These are phyloP conservation scores for Castanea mollissima DNA, from an alignment of 306 rosid genomes.

Conservation along the genomic window DNA sequence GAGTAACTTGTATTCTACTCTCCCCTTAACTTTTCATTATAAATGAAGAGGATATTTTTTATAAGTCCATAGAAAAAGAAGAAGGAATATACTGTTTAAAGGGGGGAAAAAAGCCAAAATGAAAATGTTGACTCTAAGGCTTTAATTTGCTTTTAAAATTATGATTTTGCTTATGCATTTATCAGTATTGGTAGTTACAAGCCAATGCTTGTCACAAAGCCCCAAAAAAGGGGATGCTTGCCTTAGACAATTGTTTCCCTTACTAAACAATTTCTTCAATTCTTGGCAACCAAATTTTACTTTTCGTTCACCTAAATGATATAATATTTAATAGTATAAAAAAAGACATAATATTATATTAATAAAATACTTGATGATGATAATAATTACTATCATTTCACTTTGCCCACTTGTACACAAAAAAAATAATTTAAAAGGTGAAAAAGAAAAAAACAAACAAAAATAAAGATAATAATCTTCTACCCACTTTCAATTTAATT, in stretches of 20 bases:
- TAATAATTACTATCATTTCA: conserved; percentile 41
- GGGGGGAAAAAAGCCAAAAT: conserved; percentile 28
- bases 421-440: conserved; percentile 19
- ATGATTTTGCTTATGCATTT: background rate
- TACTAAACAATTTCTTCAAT: conserved; percentile 54
- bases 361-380: conserved; percentile 29
- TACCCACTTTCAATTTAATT: conserved; percentile 59
- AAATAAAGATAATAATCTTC: conserved; percentile 46
- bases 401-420: conserved; percentile 44
- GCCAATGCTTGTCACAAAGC: background rate
- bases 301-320: conserved; percentile 59
- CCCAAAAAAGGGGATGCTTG: conserved; percentile 25
- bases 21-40: background rate
- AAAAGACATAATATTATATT: conserved; percentile 11
- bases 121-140: conserved; percentile 22
- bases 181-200: conserved; percentile 15
- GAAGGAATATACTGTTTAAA: conserved; percentile 11
- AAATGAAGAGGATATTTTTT: conserved; percentile 20
- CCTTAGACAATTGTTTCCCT: conserved; percentile 44
- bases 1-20: background rate
- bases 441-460: conserved; percentile 4
- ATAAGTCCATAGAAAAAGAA: conserved; percentile 23
- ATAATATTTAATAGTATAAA: conserved; percentile 18
- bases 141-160: conserved; percentile 17
- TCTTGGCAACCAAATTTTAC: conserved; percentile 73